Percentiles rank a stretch among this genome's conserved stretches.
Evolutionary conservation across 495 filamentous ascomycete genomes (phyloP).

Genomic region (Talaromyces liani): DNA sequence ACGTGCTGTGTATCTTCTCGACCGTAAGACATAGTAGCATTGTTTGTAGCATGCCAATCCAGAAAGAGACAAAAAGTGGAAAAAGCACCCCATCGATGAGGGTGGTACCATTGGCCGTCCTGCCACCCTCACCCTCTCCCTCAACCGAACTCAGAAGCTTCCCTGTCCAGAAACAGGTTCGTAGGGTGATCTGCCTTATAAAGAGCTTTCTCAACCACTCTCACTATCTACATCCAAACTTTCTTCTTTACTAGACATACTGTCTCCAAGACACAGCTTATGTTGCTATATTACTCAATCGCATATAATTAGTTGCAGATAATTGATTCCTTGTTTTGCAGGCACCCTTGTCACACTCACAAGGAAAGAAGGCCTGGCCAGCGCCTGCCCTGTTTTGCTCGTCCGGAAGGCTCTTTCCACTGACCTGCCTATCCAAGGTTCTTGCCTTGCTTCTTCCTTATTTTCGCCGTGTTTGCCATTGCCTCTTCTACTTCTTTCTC

Average conservation of each 20-base stretch:
- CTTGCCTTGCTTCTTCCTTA: not conserved
- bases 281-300: too few relatives aligned
- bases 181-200: not conserved
- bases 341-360: not conserved
- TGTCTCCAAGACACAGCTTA: too few relatives aligned
- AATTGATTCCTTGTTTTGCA: conserved; percentile 2
- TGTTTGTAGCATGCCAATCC: not conserved
- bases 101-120: not conserved
- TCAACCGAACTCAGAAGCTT: not conserved
- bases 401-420: not conserved
- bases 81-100: not conserved
- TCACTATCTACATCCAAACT: too few relatives aligned
- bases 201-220: not conserved
- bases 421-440: not conserved
- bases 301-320: too few relatives aligned
- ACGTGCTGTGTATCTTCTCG: not conserved
- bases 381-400: not conserved
- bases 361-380: not conserved
- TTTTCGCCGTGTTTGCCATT: not conserved
- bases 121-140: not conserved
- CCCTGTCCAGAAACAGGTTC: not conserved
- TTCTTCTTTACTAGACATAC: too few relatives aligned
- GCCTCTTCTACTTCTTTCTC: not conserved
- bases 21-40: too few relatives aligned
- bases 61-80: not conserved